These are phyloP conservation scores for Davidsoniella australis DNA, from an alignment of 2,329 filamentous ascomycete genomes.

Conservation along the genomic window DNA sequence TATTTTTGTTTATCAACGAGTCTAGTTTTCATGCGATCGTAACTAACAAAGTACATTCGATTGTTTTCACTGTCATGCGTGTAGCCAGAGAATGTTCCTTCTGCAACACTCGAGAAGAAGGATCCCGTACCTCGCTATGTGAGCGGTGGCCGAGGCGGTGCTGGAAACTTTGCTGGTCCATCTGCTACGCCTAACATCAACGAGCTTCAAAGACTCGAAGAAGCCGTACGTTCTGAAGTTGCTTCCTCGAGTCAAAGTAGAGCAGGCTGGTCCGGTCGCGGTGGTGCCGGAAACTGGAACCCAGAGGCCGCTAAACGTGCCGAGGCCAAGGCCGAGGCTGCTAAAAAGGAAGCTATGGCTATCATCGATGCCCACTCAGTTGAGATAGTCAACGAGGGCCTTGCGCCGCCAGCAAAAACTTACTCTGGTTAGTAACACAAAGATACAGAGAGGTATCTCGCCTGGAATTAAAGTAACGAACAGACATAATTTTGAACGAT, in stretches of 20 bases:
- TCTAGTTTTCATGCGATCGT: background rate
- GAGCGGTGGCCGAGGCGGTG: slow-evolving; percentile 39
- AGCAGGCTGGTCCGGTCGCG: slow-evolving; percentile 23
- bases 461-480: no score
- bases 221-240: background rate
- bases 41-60: background rate
- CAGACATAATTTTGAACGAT: no score
- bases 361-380: slow-evolving; percentile 23
- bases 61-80: no score
- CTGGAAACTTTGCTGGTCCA: slow-evolving; percentile 38
- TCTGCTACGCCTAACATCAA: slow-evolving; percentile 22
- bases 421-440: slow-evolving; percentile 16
- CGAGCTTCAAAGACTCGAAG: background rate
- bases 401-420: slow-evolving; percentile 23
- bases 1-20: no score
- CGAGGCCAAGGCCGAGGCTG: slow-evolving; percentile 13
- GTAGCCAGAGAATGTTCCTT: background rate
- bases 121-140: slow-evolving; percentile 19
- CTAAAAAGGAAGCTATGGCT: slow-evolving; percentile 18
- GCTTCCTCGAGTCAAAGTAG: slow-evolving; percentile 13
- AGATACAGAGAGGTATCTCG: no score
- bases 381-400: slow-evolving; percentile 25
- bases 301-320: slow-evolving; percentile 11
- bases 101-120: slow-evolving; percentile 21
- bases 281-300: slow-evolving; percentile 36